phyloP scores from a whole-genome alignment of 2,329 filamentous ascomycete species.

The Xylaria sp. region DNA sequence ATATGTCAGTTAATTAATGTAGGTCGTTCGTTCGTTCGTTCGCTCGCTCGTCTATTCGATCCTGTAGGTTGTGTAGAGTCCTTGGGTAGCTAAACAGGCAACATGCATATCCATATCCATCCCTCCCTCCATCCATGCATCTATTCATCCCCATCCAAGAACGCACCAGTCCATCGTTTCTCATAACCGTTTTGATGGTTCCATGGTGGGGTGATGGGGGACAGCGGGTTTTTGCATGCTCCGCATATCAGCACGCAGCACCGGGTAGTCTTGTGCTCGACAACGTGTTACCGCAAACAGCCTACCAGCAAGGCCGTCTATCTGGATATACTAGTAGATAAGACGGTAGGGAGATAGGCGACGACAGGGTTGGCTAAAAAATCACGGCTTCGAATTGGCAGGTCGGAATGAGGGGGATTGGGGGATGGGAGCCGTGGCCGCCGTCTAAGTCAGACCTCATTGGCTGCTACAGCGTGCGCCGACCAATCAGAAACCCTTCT shows the following conservation, averaged over 20 bases:
- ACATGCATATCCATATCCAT: background rate
- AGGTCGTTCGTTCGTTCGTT: background rate
- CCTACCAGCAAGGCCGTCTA: background rate
- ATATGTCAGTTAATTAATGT: background rate
- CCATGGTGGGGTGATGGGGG: constrained; percentile 25
- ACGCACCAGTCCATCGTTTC: background rate
- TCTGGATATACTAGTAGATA: background rate
- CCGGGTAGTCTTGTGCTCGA: background rate
- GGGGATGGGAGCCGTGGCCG: background rate
- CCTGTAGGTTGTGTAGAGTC: background rate
- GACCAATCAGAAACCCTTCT: constrained; percentile 33
- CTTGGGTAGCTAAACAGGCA: background rate
- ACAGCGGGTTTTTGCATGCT: constrained; percentile 19
- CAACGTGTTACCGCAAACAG: background rate
- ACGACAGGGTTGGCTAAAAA: background rate
- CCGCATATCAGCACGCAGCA: background rate
- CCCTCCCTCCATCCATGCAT: no score
- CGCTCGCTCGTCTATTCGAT: background rate
- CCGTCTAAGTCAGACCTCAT: constrained; percentile 13
- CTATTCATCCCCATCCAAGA: no score
- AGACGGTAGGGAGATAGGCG: background rate
- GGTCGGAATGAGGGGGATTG: constrained; percentile 17
- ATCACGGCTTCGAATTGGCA: constrained; percentile 18
- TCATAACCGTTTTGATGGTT: constrained; percentile 13
- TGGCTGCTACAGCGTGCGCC: constrained; percentile 11